phyloP scores from a whole-genome alignment of 371 early-diverging fungal genomes.

The Sporodiniella umbellata region DNA sequence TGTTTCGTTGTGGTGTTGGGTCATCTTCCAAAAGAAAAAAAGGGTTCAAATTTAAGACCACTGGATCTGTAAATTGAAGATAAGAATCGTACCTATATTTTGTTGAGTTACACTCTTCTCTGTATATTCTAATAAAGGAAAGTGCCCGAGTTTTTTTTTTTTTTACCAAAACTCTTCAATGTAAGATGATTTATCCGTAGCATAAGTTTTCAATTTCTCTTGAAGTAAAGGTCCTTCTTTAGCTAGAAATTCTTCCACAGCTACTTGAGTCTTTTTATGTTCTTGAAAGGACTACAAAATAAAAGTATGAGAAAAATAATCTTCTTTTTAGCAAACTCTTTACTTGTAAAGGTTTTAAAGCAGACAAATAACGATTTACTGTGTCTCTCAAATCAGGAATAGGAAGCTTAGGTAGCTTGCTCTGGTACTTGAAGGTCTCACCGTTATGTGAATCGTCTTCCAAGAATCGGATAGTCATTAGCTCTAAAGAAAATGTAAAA shows the following conservation, averaged over 20 bases:
- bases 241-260: slow-evolving; percentile 68
- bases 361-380: slow-evolving; percentile 61
- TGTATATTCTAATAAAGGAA: neutral
- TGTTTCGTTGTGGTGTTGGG: slow-evolving; percentile 45
- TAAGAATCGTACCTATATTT: slow-evolving; percentile 44
- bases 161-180: slow-evolving; percentile 57
- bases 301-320: neutral
- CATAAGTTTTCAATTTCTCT: slow-evolving; percentile 64
- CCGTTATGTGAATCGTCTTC: slow-evolving; percentile 9
- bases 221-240: slow-evolving; percentile 78
- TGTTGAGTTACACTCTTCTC: neutral
- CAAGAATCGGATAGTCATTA: slow-evolving; percentile 1
- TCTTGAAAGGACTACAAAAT: slow-evolving; percentile 44
- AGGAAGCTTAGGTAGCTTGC: slow-evolving; percentile 74
- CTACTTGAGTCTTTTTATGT: slow-evolving; percentile 56
- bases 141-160: neutral
- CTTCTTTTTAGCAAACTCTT: slow-evolving; percentile 1
- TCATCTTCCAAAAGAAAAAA: slow-evolving; percentile 52
- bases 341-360: slow-evolving; percentile 73
- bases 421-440: slow-evolving; percentile 50
- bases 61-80: slow-evolving; percentile 41
- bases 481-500: neutral
- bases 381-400: slow-evolving; percentile 86
- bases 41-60: slow-evolving; percentile 47
- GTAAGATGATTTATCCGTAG: slow-evolving; percentile 52